Percentiles rank a stretch among this genome's conserved stretches.
Conservation (phyloP, 2,329 filamentous ascomycete species). For the Coniochaeta pulveracea region DNA sequence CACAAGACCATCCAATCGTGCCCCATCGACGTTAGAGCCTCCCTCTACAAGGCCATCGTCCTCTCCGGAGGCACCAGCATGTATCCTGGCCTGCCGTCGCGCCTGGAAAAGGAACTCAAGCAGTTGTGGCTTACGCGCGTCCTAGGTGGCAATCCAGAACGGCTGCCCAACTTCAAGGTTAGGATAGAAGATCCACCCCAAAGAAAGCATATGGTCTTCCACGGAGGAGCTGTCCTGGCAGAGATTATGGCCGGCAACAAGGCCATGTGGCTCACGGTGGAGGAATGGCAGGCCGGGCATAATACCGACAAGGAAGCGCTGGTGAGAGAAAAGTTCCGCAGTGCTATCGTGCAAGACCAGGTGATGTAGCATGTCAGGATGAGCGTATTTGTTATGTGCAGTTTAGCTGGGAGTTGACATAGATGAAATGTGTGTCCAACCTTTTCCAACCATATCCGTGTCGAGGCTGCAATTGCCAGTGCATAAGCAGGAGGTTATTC, state of each 20-base stretch:
- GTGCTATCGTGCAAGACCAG: too few species aligned
- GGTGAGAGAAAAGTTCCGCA: too few species aligned
- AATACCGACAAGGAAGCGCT: too few species aligned
- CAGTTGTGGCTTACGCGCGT: constrained; percentile 95
- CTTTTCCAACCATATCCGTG: too few species aligned
- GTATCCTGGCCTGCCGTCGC: constrained; percentile 91
- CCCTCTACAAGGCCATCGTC: constrained; percentile 94
- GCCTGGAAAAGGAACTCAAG: constrained; percentile 97
- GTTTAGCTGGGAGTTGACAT: too few species aligned
- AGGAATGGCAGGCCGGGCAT: constrained; percentile 92
- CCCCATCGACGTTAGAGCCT: constrained; percentile 88
- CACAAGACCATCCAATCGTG: constrained; percentile 98
- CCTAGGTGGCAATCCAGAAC: constrained; percentile 81
- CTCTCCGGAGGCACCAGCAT: constrained; percentile 95
- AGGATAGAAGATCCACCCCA: constrained; percentile 95
- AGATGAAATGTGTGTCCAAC: too few species aligned
- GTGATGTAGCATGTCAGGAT: too few species aligned
- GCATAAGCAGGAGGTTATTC: too few species aligned
- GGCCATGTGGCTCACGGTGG: constrained; percentile 96
- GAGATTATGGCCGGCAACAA: constrained; percentile 99
- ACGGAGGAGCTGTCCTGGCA: constrained; percentile 89
- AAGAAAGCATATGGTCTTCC: constrained; percentile 94
- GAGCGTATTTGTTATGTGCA: too few species aligned
- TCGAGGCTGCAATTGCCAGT: too few species aligned
- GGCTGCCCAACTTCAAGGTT: constrained; percentile 98